phyloP scores from a whole-genome alignment of 345 rosid genomes.

The Salix brachista region DNA sequence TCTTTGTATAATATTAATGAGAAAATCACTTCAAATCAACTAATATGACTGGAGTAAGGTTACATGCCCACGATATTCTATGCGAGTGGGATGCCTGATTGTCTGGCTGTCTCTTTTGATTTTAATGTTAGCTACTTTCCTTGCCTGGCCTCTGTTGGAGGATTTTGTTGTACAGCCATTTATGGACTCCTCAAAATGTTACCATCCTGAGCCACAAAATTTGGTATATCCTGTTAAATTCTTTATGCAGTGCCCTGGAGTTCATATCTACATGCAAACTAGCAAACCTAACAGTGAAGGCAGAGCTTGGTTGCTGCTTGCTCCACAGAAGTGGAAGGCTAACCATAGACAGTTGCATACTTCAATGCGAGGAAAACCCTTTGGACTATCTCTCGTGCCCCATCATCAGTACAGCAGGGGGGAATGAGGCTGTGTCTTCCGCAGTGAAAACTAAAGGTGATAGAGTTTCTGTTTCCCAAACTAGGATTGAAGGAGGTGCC shows the following conservation, averaged over 20 bases:
- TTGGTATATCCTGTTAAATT: slow-evolving; percentile 12
- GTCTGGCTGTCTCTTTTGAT: background rate
- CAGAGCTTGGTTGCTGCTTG: slow-evolving; percentile 95
- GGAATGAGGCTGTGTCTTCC: slow-evolving; percentile 28
- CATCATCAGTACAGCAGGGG: slow-evolving; percentile 69
- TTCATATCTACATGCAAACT: slow-evolving; percentile 78
- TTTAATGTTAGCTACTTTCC: background rate
- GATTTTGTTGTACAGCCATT: background rate
- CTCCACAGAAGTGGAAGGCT: slow-evolving; percentile 86
- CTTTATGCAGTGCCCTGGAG: slow-evolving; percentile 75
- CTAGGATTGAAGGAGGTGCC: slow-evolving; percentile 91
- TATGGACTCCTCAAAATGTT: slow-evolving; percentile 7
- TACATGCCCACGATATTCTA: background rate
- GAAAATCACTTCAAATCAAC: background rate
- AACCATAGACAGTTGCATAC: slow-evolving; percentile 82
- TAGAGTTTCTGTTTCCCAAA: slow-evolving; percentile 61
- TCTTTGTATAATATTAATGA: background rate
- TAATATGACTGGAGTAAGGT: background rate
- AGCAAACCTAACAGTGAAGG: slow-evolving; percentile 72
- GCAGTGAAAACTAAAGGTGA: slow-evolving; percentile 35
- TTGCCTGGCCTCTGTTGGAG: background rate
- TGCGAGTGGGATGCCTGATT: background rate
- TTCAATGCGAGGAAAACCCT: slow-evolving; percentile 78
- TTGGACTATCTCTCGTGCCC: slow-evolving; percentile 88
- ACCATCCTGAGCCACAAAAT: slow-evolving; percentile 3